Evolutionary conservation across 176 grass and related monocot genomes (phyloP), one percentile per base, ranked within the genome.

Genomic region (Oryza longistaminata): DNA sequence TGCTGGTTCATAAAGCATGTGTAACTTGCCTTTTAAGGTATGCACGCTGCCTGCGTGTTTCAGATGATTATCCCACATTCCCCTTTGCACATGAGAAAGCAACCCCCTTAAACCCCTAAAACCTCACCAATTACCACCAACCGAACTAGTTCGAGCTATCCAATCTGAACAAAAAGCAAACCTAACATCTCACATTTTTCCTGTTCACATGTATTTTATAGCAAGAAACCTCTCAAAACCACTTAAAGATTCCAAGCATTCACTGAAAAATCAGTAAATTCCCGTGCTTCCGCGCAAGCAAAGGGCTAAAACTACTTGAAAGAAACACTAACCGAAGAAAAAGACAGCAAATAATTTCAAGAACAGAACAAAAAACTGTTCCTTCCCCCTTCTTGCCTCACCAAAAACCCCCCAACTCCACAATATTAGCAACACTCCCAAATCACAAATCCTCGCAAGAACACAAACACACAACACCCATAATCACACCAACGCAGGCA

Each of bases 41-140:
- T 31, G n/a, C 25, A 61, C 44, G 70, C 6, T 22, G 22, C 35
- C 60, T 76, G 48, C 70, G 44, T 68, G 77, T 25, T 74, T 67
- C 35, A 61, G 61, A 69, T 26, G 7, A 43, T 44, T 35, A 37
- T 39, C 1, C 35, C 1, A 13, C n/a, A 25, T 83, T 62, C 15
- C 53, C 65, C 29, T 78, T 64, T 9, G 75, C 37, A 11, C 29
- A 27, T 40, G 21, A 71, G 11, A 89, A 89, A 34, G 73, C 75
- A 88, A 66, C 5, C 25, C 70, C 15, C 40, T 3, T 7, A 80
- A 89, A 85, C 70, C 78, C 21, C 27, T 21, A 75, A 83, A 79
- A 58, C 73, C 39, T 66, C 55, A 33, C 7, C 25, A 71, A 45
- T 21, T 17, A 9, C 11, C 40, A 72, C 3, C 6, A 15, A 31